Conservation (phyloP, 805 yeast species). For the Saccharomycopsis capsularis region DNA sequence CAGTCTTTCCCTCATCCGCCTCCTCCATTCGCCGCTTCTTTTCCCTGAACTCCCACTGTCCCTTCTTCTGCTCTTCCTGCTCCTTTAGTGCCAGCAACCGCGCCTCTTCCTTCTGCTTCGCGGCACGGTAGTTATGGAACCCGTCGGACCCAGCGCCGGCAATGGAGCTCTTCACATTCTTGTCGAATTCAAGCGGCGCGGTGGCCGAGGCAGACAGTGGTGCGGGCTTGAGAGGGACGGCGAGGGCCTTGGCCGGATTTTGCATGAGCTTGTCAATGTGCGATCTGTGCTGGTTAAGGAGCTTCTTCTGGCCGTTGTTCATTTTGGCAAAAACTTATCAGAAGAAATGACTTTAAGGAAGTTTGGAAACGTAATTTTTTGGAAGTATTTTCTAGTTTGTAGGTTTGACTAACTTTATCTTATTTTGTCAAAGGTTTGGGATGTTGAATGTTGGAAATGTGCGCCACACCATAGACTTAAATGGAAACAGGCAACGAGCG, state of each 20-base stretch:
- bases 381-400: too few species aligned
- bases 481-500: too few species aligned
- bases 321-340: neutral
- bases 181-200: neutral
- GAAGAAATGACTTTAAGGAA: too few species aligned
- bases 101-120: constrained; percentile 1
- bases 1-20: constrained; percentile 1
- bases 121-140: constrained; percentile 1
- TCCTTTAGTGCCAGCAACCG: neutral
- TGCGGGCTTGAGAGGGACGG: neutral
- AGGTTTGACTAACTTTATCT: too few species aligned
- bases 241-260: neutral
- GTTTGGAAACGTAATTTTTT: too few species aligned
- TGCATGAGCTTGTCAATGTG: neutral
- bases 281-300: neutral
- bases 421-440: too few species aligned
- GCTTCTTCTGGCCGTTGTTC: neutral
- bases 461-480: too few species aligned
- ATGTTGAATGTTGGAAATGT: too few species aligned
- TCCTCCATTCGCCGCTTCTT: neutral
- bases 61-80: neutral
- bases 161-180: constrained; percentile 6
- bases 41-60: neutral
- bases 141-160: constrained; percentile 14
- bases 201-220: neutral